Evolutionary conservation across 2,329 filamentous ascomycete species (phyloP).

Genomic region (Penicillium glabrum): DNA sequence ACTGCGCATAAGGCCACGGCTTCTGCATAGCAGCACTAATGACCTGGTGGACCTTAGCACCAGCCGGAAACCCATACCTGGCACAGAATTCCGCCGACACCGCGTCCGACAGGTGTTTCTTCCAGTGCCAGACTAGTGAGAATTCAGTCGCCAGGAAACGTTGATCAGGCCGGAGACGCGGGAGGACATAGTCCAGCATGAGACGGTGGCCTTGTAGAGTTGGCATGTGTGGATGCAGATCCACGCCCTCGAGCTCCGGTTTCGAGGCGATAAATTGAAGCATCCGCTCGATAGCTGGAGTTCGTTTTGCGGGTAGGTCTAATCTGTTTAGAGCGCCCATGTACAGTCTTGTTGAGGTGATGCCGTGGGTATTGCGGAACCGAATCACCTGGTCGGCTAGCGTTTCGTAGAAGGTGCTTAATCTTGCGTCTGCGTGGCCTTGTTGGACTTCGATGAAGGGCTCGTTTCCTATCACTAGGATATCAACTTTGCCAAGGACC

Average conservation of each 20-base stretch:
- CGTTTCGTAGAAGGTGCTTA: conserved; percentile 13
- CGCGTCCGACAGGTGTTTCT: conserved; percentile 6
- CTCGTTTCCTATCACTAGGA: conserved; percentile 17
- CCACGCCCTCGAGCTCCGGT: conserved; percentile 10
- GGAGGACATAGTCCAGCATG: conserved; percentile 13
- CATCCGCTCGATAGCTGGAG: conserved; percentile 8
- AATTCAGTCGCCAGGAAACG: conserved; percentile 14
- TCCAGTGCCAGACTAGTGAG: conserved; percentile 16
- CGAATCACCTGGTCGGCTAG: conserved; percentile 8
- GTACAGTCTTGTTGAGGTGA: conserved; percentile 7
- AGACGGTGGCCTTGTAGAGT: conserved; percentile 3
- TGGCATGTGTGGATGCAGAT: conserved; percentile 14
- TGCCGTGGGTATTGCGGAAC: conserved; percentile 1
- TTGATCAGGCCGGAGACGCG: conserved; percentile 9
- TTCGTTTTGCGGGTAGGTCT: conserved; percentile 12
- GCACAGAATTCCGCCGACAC: conserved; percentile 3
- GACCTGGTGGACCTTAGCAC: conserved; percentile 5
- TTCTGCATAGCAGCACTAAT: conserved; percentile 8
- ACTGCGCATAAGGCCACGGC: conserved; percentile 5
- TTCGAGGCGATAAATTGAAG: conserved; percentile 11
- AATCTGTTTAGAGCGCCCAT: conserved; percentile 17
- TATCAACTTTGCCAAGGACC: conserved; percentile 12
- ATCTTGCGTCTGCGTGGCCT: neutral
- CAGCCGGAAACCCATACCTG: conserved; percentile 3
- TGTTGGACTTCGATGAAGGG: conserved; percentile 14